Evolutionary conservation across 805 yeast species (phyloP), one percentile per base, ranked within the genome.

Genomic region (Metschnikowia corniflorae): DNA sequence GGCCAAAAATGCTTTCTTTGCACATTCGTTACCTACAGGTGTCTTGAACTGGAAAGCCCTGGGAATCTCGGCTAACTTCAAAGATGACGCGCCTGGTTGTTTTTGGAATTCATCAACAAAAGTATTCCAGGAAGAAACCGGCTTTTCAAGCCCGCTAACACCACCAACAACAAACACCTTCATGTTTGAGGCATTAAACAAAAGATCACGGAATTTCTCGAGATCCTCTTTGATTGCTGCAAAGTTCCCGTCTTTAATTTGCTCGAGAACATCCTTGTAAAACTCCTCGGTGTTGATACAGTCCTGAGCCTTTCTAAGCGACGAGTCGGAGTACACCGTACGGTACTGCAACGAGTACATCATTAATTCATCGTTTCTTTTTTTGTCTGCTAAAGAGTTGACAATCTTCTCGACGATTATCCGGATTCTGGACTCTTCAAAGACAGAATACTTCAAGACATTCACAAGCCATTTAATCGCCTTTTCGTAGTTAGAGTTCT

Each of bases 381-480:
- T 82, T 26, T 64, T 61, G 37, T 80, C 87, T 0, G 87, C 76
- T 19, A 83, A 51, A 2, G 77, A 59, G 43, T 78, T 79, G 34
- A 82, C 57, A 26, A 74, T 60, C 51, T 79, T 80, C 39, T 82
- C 86, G 21, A 82, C 57, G 13, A 82, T 69, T 18, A 86, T 77
- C 47, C 73, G 71, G 16, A 87, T 74, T 57, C 97, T 71, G 8
- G 77, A 70, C 44, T 76, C 78, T 39, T 88, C 96, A 57, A 85
- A 86, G 6, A 75, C 71, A 19, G 84, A 73, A 48, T 76, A 71
- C 57, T 76, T 80, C 49, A 88, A 60, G 14, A 84, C 70, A 40
- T 78, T 77, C 29, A 68, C 60, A 28, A 86, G 65, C 97, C 97
- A 93, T 16, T 77, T 73, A 26, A 89, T 78, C 1, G 91, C 87